phyloP scores from a whole-genome alignment of 768 basidiomycete species.

The Boletus rubescentipes region DNA sequence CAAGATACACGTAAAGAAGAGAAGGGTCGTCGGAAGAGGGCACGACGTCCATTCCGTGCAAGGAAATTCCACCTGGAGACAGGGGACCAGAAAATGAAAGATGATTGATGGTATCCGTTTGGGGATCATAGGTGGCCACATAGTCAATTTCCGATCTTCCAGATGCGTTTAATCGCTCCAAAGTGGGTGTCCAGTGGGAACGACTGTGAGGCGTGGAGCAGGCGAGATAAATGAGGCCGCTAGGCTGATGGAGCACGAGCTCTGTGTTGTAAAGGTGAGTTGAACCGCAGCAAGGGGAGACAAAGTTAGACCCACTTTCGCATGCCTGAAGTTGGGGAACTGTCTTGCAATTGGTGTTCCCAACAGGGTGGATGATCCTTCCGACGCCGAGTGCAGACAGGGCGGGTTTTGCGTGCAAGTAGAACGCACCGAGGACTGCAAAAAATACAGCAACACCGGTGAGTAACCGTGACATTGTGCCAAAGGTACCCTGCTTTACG shows the following conservation, averaged over 20 bases:
- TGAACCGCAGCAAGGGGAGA: no score
- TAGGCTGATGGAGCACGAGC: slow-evolving; percentile 54
- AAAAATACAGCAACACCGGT: slow-evolving; percentile 27
- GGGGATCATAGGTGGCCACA: slow-evolving; percentile 59
- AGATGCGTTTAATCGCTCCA: slow-evolving; percentile 33
- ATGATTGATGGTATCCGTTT: slow-evolving; percentile 42
- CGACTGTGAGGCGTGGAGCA: slow-evolving; percentile 55
- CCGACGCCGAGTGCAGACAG: slow-evolving; percentile 44
- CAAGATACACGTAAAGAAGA: slow-evolving; percentile 61
- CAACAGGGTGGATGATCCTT: slow-evolving; percentile 43
- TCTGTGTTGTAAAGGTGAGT: slow-evolving; percentile 36
- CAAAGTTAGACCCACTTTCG: slow-evolving; percentile 48
- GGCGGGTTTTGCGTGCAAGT: slow-evolving; percentile 48
- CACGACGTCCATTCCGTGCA: slow-evolving; percentile 72
- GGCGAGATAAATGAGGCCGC: slow-evolving; percentile 59
- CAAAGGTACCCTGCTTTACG: no score
- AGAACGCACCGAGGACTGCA: slow-evolving; percentile 44
- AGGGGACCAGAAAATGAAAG: slow-evolving; percentile 44
- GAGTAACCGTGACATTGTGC: no score
- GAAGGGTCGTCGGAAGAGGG: slow-evolving; percentile 46
- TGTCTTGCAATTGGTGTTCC: slow-evolving; percentile 47
- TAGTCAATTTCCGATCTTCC: slow-evolving; percentile 49
- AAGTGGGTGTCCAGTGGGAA: slow-evolving; percentile 51
- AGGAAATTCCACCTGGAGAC: slow-evolving; percentile 42
- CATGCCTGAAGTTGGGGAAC: slow-evolving; percentile 62